Conservation (phyloP, 2,329 filamentous ascomycete species). For the Fusarium lateritium region DNA sequence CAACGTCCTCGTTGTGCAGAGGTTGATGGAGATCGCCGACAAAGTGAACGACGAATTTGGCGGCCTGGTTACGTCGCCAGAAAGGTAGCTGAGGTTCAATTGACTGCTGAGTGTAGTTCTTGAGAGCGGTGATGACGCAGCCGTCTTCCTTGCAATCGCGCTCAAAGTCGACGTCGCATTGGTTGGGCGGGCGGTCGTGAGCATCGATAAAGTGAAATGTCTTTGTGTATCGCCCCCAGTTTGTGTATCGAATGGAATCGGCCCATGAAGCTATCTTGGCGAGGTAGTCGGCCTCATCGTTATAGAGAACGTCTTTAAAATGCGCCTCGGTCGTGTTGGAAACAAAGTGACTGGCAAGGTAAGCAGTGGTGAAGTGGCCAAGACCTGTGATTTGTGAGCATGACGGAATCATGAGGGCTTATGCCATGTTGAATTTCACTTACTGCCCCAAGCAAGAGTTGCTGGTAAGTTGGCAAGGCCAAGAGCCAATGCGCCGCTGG, state of each 20-base stretch:
- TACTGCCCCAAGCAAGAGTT: slow-evolving; percentile 61
- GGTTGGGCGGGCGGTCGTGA: slow-evolving; percentile 71
- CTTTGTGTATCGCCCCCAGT: slow-evolving; percentile 72
- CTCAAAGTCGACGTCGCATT: slow-evolving; percentile 70
- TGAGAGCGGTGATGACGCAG: slow-evolving; percentile 73
- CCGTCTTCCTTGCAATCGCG: slow-evolving; percentile 74
- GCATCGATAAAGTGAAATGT: slow-evolving; percentile 80
- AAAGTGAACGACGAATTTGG: slow-evolving; percentile 78
- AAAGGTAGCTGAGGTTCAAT: slow-evolving; percentile 62
- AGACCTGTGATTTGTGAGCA: slow-evolving; percentile 60
- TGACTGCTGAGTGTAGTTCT: slow-evolving; percentile 72
- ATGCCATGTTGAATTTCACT: slow-evolving; percentile 42
- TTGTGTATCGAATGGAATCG: slow-evolving; percentile 75
- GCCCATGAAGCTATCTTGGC: slow-evolving; percentile 77
- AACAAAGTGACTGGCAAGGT: slow-evolving; percentile 73
- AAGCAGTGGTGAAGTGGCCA: slow-evolving; percentile 76
- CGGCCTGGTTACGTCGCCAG: slow-evolving; percentile 69
- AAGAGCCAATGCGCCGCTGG: slow-evolving; percentile 48
- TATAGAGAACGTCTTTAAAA: slow-evolving; percentile 71
- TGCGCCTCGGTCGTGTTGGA: slow-evolving; percentile 67
- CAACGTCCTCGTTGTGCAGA: slow-evolving; percentile 75
- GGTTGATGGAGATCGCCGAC: slow-evolving; percentile 80
- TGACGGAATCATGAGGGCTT: background rate
- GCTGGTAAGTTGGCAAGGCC: slow-evolving; percentile 54
- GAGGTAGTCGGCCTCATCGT: slow-evolving; percentile 70